Evolutionary conservation across 768 basidiomycete genomes (phyloP), one percentile per base, ranked within the genome.

Genomic region (Tulasnella calospora): DNA sequence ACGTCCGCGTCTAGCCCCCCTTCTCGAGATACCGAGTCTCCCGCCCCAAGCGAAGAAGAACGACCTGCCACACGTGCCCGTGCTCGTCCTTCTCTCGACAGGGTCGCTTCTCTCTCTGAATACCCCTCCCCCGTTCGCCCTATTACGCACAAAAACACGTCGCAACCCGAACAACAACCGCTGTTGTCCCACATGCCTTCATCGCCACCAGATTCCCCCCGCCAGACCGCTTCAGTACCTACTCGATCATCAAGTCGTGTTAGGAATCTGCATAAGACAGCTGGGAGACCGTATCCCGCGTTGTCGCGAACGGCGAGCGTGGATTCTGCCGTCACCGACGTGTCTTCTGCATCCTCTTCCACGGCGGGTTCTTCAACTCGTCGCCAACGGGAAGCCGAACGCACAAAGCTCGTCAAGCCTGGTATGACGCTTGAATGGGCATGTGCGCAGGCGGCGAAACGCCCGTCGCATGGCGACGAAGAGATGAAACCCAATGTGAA

Each of bases 41-140:
- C 76, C 23, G 67, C 61, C 19, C 61, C 76, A 27, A 38, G 33
- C 30, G 74, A 76, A 51, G 51, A 51, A 51, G 73, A 74, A 35
- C 23, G 35, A 41, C 44, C 44, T 8, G 46, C 27, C 30, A 75
- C 30, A 75, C 74, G 41, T 70, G 36, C 76, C 76, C 41, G 27
- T 5, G 30, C 51, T 71, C 76, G 57, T 35, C 76, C 76, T 44
- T 77, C 76, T 33, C 57, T 77, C 36, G 76, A 77, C 27, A 33
- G 76, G 36, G 76, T 77, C 76, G 76, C 76, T 70, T 77, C 76
- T 61, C 61, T 77, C 36, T 77, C 76, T n/a, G 76, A 77, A 71
- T 69, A 70, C 41, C 76, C 76, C 36, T 70, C 76, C 30, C 76
- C 76, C 21, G 76, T 35, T 30, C 27, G 76, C 35, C 55, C 38